These are phyloP conservation scores for Sonneratia caseolaris DNA, from an alignment of 345 rosid species.

Conservation along the genomic window DNA sequence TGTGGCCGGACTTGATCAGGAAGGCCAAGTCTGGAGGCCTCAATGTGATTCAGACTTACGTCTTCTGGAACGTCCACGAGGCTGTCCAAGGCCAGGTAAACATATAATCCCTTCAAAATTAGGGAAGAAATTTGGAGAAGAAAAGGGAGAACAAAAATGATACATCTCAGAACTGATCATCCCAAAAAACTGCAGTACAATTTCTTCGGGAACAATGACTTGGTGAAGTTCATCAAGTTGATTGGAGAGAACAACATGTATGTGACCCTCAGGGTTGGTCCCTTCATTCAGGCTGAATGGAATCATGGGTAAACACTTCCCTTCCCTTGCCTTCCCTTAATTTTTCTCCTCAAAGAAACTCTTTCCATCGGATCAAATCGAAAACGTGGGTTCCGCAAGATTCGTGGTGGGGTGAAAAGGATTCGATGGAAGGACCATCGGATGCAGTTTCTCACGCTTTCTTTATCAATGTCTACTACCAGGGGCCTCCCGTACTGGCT, in stretches of 20 bases:
- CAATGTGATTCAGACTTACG: conserved; percentile 51
- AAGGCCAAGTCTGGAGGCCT: conserved; percentile 47
- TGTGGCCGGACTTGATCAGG: conserved; percentile 28
- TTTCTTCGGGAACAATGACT: conserved; percentile 56
- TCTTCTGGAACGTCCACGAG: conserved; percentile 63
- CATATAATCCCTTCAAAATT: conserved; percentile 27
- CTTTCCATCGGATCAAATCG: no score
- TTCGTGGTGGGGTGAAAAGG: no score
- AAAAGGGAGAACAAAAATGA: neutral
- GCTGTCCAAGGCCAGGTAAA: conserved; percentile 27
- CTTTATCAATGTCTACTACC: conserved; percentile 3
- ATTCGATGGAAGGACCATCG: neutral
- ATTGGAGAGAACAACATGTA: conserved; percentile 30
- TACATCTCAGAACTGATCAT: neutral
- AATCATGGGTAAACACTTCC: conserved; percentile 36
- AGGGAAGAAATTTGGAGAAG: neutral
- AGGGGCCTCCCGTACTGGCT: conserved; percentile 95
- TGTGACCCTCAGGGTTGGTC: conserved; percentile 44
- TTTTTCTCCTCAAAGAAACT: neutral
- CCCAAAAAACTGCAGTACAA: conserved; percentile 32
- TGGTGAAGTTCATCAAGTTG: conserved; percentile 52
- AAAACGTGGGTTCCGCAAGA: no score
- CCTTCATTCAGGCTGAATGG: conserved; percentile 54
- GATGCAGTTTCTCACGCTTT: neutral
- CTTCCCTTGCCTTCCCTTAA: neutral